Percentiles rank a stretch among this genome's conserved stretches.
phyloP scores from a whole-genome alignment of 2,329 filamentous ascomycete species.

The Harringtonia lauricola region DNA sequence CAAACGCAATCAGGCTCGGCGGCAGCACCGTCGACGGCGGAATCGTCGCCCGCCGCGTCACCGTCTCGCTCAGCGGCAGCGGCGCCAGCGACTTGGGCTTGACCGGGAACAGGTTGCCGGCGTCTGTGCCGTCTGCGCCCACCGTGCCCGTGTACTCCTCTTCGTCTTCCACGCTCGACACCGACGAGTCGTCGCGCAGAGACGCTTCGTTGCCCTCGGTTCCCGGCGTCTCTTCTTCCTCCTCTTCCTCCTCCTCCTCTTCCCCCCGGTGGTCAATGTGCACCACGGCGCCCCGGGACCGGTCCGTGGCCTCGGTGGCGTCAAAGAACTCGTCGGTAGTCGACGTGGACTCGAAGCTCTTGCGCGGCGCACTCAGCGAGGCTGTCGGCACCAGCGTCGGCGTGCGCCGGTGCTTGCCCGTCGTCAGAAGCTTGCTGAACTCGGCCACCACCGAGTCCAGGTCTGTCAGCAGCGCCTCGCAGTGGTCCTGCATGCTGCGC shows the following conservation, averaged over 20 bases:
- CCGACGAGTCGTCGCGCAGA: constrained; percentile 50
- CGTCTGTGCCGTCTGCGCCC: constrained; percentile 47
- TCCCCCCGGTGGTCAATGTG: too few relatives aligned
- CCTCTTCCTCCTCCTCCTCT: constrained; percentile 8
- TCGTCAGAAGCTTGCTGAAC: constrained; percentile 65
- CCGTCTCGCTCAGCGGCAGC: constrained; percentile 55
- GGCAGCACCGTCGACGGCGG: constrained; percentile 66
- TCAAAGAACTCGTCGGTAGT: constrained; percentile 91
- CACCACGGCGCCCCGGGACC: too few relatives aligned
- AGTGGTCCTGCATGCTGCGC: constrained; percentile 66
- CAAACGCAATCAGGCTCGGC: constrained; percentile 84
- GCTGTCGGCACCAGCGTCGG: constrained; percentile 45
- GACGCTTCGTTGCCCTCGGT: constrained; percentile 46
- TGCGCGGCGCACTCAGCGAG: constrained; percentile 27
- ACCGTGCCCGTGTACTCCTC: constrained; percentile 39
- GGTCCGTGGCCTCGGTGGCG: constrained; percentile 52
- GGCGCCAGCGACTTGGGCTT: constrained; percentile 69
- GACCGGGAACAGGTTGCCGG: constrained; percentile 58
- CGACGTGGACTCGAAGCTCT: constrained; percentile 69
- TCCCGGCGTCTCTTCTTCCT: constrained; percentile 21
- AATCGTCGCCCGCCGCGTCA: constrained; percentile 60
- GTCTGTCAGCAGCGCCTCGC: constrained; percentile 72
- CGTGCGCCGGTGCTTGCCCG: constrained; percentile 67
- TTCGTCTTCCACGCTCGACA: constrained; percentile 48
- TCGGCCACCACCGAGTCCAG: constrained; percentile 75